Conservation (phyloP, 176 grass and related monocot species). For the Cymbopogon citratus region DNA sequence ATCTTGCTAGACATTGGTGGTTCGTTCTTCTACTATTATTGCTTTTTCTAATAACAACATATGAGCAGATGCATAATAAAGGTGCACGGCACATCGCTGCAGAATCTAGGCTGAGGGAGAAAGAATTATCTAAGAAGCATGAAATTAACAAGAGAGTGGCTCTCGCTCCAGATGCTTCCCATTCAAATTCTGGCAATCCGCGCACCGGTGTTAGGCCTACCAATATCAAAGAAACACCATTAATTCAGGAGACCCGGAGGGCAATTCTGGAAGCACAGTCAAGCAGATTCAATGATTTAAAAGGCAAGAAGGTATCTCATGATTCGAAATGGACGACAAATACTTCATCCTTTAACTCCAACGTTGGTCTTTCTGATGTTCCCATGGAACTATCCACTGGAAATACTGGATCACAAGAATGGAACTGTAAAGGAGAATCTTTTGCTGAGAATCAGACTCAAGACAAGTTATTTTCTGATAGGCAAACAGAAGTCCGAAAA, state of each 20-base stretch:
- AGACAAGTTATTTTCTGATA: slow-evolving; percentile 27
- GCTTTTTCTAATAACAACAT: neutral
- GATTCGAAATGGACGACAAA: slow-evolving; percentile 6
- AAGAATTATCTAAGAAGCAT: slow-evolving; percentile 49
- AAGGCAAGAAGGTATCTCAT: slow-evolving; percentile 13
- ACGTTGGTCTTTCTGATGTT: neutral
- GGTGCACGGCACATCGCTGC: slow-evolving; percentile 65
- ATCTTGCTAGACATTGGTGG: neutral
- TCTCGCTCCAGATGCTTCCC: slow-evolving; percentile 37
- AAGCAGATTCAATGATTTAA: slow-evolving; percentile 37
- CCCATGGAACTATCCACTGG: neutral
- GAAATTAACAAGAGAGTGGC: slow-evolving; percentile 67
- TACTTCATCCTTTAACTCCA: slow-evolving; percentile 4
- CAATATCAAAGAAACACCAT: slow-evolving; percentile 43
- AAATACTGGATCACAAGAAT: slow-evolving; percentile 1
- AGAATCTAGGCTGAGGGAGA: slow-evolving; percentile 39
- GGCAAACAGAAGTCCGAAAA: slow-evolving; percentile 25
- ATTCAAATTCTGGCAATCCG: slow-evolving; percentile 23
- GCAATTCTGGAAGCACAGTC: slow-evolving; percentile 59
- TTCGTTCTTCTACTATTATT: neutral
- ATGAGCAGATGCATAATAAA: slow-evolving; percentile 74
- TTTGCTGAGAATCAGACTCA: slow-evolving; percentile 2
- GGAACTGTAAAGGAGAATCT: slow-evolving; percentile 7
- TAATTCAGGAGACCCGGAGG: slow-evolving; percentile 45
- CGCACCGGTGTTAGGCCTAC: neutral